Evolutionary conservation across 2,329 filamentous ascomycete genomes (phyloP), one percentile per base, ranked within the genome.

Genomic region (Penicillium polonicum): DNA sequence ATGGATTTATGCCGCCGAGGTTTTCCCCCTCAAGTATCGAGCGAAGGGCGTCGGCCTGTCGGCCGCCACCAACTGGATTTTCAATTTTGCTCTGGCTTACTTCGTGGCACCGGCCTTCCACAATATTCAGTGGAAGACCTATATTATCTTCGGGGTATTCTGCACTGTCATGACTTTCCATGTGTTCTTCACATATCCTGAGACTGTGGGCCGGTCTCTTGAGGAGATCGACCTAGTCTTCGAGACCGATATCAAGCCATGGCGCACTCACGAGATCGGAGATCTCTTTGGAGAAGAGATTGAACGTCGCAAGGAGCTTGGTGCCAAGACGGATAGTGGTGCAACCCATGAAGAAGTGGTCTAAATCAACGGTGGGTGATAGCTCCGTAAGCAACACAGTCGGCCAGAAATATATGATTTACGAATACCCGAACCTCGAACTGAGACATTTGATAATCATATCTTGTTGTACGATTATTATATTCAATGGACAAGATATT

Each of bases 191-290:
- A 75, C 79, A 33, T 87, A 85, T 57, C 88, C 87, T 0, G 84
- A 91, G 74, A 92, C 88, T 0, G 83, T 85, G 42, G 86, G 87
- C 17, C 87, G 85, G 69, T 86, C 87, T 0, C 82, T 92, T 0
- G 89, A 92, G 69, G 88, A 92, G 72, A 87, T 92, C 72, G 88
- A 90, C 62, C 81, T 86, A 15, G 85, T 92, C 59, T 92, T 92
- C 67, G 70, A 74, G 10, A 61, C 51, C 0, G 59, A 69, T 36
- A 60, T 73, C 12, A 72, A 69, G 60, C 62, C 72, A 5, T 75
- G 72, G 72, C 59, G 64, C 27, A 70, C 69, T 8, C 49, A 52
- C 12, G 43, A 66, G 33, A 58, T 74, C 0, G 51, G 62, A 5
- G 63, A 66, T 25, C 53, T 52, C 1, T 72, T 74, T 44, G 59